Evolutionary conservation across 2,329 filamentous ascomycete genomes (phyloP).

Genomic region (Diaporthe citriasiana): DNA sequence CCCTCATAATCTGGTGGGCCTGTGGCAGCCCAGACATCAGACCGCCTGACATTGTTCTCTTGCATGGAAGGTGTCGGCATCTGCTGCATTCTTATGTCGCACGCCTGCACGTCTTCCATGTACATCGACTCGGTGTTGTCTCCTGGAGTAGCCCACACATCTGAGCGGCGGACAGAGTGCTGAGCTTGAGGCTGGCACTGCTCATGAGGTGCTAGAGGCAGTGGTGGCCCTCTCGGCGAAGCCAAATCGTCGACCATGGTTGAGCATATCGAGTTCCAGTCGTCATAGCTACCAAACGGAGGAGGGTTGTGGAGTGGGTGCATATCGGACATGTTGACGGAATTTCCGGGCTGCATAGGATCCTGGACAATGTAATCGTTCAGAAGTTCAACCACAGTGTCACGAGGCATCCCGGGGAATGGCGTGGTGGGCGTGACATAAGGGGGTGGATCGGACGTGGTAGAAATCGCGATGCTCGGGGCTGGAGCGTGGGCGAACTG

Average conservation of each 20-base stretch:
- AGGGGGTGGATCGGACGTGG: slow-evolving; percentile 36
- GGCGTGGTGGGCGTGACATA: slow-evolving; percentile 36
- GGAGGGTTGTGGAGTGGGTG: slow-evolving; percentile 31
- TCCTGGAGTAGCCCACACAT: slow-evolving; percentile 38
- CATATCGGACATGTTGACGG: slow-evolving; percentile 29
- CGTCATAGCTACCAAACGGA: slow-evolving; percentile 37
- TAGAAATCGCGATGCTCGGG: slow-evolving; percentile 40
- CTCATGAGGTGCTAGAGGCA: slow-evolving; percentile 39
- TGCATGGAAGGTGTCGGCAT: slow-evolving; percentile 31
- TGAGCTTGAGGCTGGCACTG: slow-evolving; percentile 31
- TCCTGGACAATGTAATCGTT: slow-evolving; percentile 39
- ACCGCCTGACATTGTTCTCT: slow-evolving; percentile 13
- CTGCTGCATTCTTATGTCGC: slow-evolving; percentile 30
- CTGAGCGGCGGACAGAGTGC: slow-evolving; percentile 32
- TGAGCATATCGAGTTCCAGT: slow-evolving; percentile 41
- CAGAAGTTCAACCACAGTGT: slow-evolving; percentile 41
- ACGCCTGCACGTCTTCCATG: slow-evolving; percentile 40
- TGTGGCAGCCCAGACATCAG: slow-evolving; percentile 38
- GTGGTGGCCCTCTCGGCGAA: slow-evolving; percentile 36
- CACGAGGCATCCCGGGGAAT: slow-evolving; percentile 33
- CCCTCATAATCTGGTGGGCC: slow-evolving; percentile 40
- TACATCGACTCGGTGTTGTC: slow-evolving; percentile 39
- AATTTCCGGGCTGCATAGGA: slow-evolving; percentile 30
- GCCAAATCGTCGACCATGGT: slow-evolving; percentile 42
- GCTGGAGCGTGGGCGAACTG: slow-evolving; percentile 21